Evolutionary conservation across 495 filamentous ascomycete genomes (phyloP).

Genomic region (Melanomma pulvis-pyrius): DNA sequence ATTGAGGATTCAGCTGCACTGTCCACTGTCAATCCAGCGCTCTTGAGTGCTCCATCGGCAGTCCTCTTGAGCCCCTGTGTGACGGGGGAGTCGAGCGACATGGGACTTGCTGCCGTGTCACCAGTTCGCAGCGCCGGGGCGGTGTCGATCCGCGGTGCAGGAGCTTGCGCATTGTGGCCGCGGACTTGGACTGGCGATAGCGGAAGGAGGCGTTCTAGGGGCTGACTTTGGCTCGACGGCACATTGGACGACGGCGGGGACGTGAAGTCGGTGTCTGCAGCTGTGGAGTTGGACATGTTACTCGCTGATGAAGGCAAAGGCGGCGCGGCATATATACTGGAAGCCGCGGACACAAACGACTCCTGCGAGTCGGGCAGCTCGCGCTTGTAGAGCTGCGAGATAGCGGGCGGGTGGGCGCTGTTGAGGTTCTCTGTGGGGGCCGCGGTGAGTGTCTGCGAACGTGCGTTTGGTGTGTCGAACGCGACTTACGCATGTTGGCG

Average conservation of each 20-base stretch:
- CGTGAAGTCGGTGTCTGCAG: conserved; percentile 31
- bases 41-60: conserved; percentile 33
- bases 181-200: conserved; percentile 18
- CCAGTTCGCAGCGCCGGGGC: conserved; percentile 20
- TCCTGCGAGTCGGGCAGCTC: conserved; percentile 38
- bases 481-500: conserved; percentile 9
- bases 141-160: conserved; percentile 29
- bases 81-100: conserved; percentile 31
- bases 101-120: conserved; percentile 34
- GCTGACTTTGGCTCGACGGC: conserved; percentile 29
- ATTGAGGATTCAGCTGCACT: neutral
- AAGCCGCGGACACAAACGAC: conserved; percentile 29
- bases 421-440: conserved; percentile 4
- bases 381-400: conserved; percentile 21
- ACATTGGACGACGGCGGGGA: conserved; percentile 25
- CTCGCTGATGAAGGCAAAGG: conserved; percentile 26
- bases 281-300: conserved; percentile 34
- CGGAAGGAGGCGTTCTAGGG: conserved; percentile 7
- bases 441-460: neutral
- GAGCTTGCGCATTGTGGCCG: conserved; percentile 12
- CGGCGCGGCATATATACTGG: conserved; percentile 20
- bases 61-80: conserved; percentile 34
- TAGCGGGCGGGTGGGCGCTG: conserved; percentile 13
- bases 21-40: conserved; percentile 3
- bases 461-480: conserved; percentile 1